phyloP scores from a whole-genome alignment of 805 yeast genomes.

The Pichia nakasei region DNA sequence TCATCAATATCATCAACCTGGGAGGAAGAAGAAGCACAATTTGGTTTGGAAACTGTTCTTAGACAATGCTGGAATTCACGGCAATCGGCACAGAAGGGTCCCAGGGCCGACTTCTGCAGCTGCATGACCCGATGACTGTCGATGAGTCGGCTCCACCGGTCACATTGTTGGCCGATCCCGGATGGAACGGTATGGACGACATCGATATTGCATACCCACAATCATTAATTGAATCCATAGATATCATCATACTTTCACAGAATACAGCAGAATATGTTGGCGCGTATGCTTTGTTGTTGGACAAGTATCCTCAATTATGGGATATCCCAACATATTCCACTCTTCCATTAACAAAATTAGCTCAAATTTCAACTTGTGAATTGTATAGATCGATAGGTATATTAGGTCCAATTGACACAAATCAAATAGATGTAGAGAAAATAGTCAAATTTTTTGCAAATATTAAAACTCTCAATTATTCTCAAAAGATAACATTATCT shows the following conservation, averaged over 20 bases:
- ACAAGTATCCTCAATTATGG: slow-evolving; percentile 48
- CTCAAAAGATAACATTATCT: slow-evolving; percentile 51
- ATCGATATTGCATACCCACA: slow-evolving; percentile 3
- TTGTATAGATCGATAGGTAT: slow-evolving; percentile 64
- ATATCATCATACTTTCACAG: slow-evolving; percentile 75
- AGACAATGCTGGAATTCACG: slow-evolving; percentile 19
- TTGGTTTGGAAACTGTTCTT: background rate
- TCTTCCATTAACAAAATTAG: slow-evolving; percentile 80
- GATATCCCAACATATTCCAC: slow-evolving; percentile 78
- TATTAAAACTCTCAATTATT: slow-evolving; percentile 60
- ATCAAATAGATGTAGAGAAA: slow-evolving; percentile 56
- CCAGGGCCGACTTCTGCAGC: slow-evolving; percentile 31
- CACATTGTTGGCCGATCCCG: slow-evolving; percentile 60
- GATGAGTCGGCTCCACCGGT: slow-evolving; percentile 15
- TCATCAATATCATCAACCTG: too few relatives aligned
- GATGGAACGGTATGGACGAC: slow-evolving; percentile 51
- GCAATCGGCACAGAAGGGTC: slow-evolving; percentile 14
- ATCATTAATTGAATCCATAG: slow-evolving; percentile 30
- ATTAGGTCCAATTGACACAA: slow-evolving; percentile 58
- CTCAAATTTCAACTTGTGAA: slow-evolving; percentile 80
- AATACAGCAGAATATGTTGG: slow-evolving; percentile 74
- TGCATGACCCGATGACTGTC: background rate
- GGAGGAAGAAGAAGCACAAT: too few relatives aligned
- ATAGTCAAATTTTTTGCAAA: slow-evolving; percentile 75
- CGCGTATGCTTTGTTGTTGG: slow-evolving; percentile 62